Conservation (phyloP, 2,329 filamentous ascomycete genomes). For the Fusarium burgessii region DNA sequence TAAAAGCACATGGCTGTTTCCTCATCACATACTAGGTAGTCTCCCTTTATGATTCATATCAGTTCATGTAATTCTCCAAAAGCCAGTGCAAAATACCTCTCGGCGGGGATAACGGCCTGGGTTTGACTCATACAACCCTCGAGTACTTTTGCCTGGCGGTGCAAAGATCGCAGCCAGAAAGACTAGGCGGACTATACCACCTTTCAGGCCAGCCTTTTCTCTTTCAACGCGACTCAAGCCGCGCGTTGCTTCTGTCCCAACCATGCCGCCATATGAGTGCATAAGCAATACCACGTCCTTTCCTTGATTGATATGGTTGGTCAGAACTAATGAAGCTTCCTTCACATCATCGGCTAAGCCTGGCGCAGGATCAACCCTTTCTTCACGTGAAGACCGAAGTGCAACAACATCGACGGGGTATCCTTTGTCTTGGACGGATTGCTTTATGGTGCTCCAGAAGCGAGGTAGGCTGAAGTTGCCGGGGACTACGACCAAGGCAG, state of each 20-base stretch:
- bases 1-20: slow-evolving; percentile 23
- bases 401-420: neutral
- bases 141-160: slow-evolving; percentile 1
- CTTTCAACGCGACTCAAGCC: neutral
- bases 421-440: neutral
- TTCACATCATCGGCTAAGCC: slow-evolving; percentile 10
- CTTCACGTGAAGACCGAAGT: neutral
- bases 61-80: accelerated
- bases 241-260: slow-evolving; percentile 7
- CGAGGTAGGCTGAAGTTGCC: slow-evolving; percentile 19
- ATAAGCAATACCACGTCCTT: slow-evolving; percentile 10
- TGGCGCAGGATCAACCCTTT: slow-evolving; percentile 7
- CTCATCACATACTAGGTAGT: slow-evolving; percentile 15
- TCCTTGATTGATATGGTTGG: neutral
- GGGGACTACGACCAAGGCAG: neutral
- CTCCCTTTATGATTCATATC: neutral
- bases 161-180: slow-evolving; percentile 18
- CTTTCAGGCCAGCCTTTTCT: neutral
- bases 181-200: neutral
- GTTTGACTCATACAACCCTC: slow-evolving; percentile 3
- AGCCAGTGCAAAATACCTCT: neutral
- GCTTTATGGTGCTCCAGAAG: slow-evolving; percentile 8
- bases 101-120: neutral
- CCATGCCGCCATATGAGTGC: slow-evolving; percentile 26
- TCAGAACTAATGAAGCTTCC: neutral